phyloP scores from a whole-genome alignment of 306 rosid species.

The Cicer chorassanicum region DNA sequence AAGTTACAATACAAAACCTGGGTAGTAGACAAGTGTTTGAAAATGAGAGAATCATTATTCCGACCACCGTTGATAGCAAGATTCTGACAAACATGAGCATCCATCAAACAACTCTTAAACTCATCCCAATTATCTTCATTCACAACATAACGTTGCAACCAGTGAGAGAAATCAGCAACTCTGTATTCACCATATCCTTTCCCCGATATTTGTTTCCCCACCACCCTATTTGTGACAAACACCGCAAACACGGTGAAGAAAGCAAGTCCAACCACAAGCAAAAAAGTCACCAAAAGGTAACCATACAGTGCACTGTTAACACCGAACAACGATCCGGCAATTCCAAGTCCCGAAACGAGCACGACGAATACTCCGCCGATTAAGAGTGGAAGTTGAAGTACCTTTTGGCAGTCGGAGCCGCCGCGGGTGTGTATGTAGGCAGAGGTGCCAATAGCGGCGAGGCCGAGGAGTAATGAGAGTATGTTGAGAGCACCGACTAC shows the following conservation, averaged over 20 bases:
- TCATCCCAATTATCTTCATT: slow-evolving; percentile 67
- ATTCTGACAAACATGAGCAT: slow-evolving; percentile 58
- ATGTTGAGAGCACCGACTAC: slow-evolving; percentile 63
- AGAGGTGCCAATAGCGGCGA: slow-evolving; percentile 52
- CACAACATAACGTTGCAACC: slow-evolving; percentile 72
- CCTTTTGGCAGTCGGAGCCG: slow-evolving; percentile 63
- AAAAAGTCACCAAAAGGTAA: slow-evolving; percentile 57
- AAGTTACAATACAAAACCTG: slow-evolving; percentile 30
- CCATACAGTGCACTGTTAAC: slow-evolving; percentile 57
- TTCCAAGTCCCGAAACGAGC: slow-evolving; percentile 62
- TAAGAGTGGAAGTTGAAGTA: slow-evolving; percentile 64
- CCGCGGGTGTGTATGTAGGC: slow-evolving; percentile 54
- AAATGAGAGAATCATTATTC: slow-evolving; percentile 43
- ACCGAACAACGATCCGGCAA: slow-evolving; percentile 62
- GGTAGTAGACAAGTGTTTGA: slow-evolving; percentile 57
- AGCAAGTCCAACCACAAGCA: slow-evolving; percentile 59
- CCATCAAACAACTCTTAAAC: slow-evolving; percentile 70
- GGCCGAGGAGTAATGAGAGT: slow-evolving; percentile 56
- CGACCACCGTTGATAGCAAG: slow-evolving; percentile 51
- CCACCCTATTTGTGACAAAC: slow-evolving; percentile 62
- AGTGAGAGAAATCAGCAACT: slow-evolving; percentile 65
- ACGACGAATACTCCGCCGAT: slow-evolving; percentile 53
- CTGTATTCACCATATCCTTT: slow-evolving; percentile 60
- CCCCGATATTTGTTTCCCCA: slow-evolving; percentile 60
- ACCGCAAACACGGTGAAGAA: slow-evolving; percentile 64